A percentile compares a stretch with the other conserved stretches of the same genome.
These are phyloP conservation scores for Tribonema minus DNA, from an alignment of 108 stramenopile genomes.

Conservation along the genomic window DNA sequence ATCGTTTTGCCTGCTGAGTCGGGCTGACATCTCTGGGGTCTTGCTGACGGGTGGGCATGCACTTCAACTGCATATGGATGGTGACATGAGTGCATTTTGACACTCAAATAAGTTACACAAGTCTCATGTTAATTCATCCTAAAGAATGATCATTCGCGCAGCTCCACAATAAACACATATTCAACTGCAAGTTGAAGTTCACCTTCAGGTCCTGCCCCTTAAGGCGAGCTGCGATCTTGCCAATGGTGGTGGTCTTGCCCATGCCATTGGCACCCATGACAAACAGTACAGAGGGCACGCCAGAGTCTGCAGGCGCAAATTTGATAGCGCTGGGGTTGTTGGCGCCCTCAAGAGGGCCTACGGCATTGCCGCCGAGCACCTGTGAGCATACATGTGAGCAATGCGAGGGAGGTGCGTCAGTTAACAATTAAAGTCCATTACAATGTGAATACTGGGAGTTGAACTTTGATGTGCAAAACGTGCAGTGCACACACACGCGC, in stretches of 20 bases:
- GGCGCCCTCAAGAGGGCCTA: neutral
- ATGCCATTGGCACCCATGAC: slow-evolving; percentile 64
- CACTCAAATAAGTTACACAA: no score
- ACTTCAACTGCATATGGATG: no score
- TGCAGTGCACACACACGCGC: neutral
- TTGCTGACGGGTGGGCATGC: no score
- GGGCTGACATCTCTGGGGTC: no score
- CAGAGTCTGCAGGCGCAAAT: slow-evolving; percentile 1
- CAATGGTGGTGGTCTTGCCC: slow-evolving; percentile 90
- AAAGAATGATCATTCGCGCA: no score
- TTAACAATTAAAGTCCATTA: neutral
- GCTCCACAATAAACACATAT: no score
- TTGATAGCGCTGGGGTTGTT: slow-evolving; percentile 14
- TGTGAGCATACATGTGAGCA: neutral
- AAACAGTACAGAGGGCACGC: slow-evolving; percentile 38
- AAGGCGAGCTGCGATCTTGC: slow-evolving; percentile 82
- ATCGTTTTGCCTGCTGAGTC: no score
- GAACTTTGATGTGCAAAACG: neutral
- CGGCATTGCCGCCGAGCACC: neutral
- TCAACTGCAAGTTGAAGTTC: no score
- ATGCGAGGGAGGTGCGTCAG: neutral
- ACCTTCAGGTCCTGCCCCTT: slow-evolving; percentile 62
- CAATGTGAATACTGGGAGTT: neutral
- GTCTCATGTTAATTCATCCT: no score
- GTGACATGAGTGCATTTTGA: no score